Conservation (phyloP, 2,329 filamentous ascomycete species). For the Talaromyces marneffei region DNA sequence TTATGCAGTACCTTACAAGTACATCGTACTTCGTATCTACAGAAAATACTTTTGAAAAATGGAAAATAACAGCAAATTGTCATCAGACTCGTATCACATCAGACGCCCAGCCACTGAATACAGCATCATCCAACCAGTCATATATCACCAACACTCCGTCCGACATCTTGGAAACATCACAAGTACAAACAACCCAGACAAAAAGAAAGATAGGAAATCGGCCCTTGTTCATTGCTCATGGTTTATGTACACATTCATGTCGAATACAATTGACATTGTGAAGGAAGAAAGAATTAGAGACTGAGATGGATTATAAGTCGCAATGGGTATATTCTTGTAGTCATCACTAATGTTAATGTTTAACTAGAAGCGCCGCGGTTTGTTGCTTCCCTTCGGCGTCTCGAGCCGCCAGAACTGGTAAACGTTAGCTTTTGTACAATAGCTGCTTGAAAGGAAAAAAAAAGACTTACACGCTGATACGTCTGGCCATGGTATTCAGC, state of each 20-base stretch:
- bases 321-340: constrained; percentile 7
- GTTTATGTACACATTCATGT: constrained; percentile 13
- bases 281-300: constrained; percentile 2
- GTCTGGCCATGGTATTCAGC: constrained; percentile 76
- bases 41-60: neutral
- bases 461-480: constrained; percentile 85
- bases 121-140: neutral
- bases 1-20: too few relatives aligned
- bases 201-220: constrained; percentile 5
- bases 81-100: constrained; percentile 2
- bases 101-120: constrained; percentile 3
- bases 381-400: constrained; percentile 13
- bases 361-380: constrained; percentile 11
- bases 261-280: constrained; percentile 6
- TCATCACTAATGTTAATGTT: neutral
- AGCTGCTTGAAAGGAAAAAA: neutral
- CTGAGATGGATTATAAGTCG: neutral
- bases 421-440: constrained; percentile 1
- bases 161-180: neutral
- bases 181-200: neutral
- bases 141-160: neutral
- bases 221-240: constrained; percentile 14
- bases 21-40: neutral
- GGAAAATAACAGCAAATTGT: neutral
- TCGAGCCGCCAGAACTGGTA: constrained; percentile 14